Evolutionary conservation across 768 basidiomycete species (phyloP).

Genomic region (Scleroderma bovista): DNA sequence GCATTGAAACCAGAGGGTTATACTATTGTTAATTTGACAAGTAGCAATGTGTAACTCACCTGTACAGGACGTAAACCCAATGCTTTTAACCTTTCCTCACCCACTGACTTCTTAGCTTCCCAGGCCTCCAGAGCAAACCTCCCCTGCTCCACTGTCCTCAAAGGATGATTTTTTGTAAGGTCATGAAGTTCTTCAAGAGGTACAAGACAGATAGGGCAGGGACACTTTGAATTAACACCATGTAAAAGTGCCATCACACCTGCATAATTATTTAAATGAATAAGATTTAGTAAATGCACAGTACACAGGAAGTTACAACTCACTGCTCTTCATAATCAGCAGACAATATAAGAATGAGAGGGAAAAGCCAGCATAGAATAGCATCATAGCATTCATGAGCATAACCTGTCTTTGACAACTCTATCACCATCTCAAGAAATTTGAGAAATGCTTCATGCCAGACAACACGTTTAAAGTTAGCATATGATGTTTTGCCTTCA

Average conservation of each 20-base stretch:
- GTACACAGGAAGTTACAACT: too few relatives aligned
- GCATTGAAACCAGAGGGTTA: too few relatives aligned
- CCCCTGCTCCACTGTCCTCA: too few relatives aligned
- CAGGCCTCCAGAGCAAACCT: too few relatives aligned
- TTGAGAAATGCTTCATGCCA: constrained; percentile 31
- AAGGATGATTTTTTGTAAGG: too few relatives aligned
- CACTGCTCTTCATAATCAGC: constrained; percentile 44
- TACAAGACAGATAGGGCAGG: constrained; percentile 35
- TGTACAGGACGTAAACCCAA: too few relatives aligned
- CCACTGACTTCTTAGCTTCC: too few relatives aligned
- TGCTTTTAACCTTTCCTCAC: too few relatives aligned
- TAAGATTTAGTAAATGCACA: too few relatives aligned
- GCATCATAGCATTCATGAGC: constrained; percentile 24
- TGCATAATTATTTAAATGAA: too few relatives aligned
- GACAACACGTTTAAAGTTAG: constrained; percentile 29
- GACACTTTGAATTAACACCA: constrained; percentile 20
- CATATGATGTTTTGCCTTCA: constrained; percentile 26
- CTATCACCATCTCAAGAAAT: constrained; percentile 23
- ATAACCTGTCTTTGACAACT: constrained; percentile 17
- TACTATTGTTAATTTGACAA: too few relatives aligned
- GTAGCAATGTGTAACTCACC: too few relatives aligned
- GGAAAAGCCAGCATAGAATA: constrained; percentile 23
- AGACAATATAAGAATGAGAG: constrained; percentile 34
- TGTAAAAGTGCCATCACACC: constrained; percentile 33
- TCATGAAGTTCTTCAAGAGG: constrained; percentile 20